Base-by-base conservation (phyloP, 495 filamentous ascomycete species). In the Sporormia fimetaria region DNA sequence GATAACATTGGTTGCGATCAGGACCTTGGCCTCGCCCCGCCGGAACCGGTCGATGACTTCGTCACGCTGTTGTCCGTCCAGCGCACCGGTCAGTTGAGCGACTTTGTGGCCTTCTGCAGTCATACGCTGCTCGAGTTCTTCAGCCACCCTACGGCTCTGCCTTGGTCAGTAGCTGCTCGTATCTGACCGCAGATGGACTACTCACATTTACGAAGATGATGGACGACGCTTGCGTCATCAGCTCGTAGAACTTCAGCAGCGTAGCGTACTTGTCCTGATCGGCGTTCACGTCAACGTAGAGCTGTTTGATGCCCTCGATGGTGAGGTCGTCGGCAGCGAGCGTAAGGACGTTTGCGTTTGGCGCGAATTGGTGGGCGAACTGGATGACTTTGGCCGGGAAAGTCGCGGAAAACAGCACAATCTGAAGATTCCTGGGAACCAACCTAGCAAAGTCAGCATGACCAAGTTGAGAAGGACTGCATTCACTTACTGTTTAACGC, bases 1-100 rank as follows among this genome's bases (percentile, higher is more conserved):
- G 34, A 99, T 74, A 25, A 99, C 88, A 57, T 99, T 96, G 51
- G 92, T 99, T 0, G 92, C 88, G 56, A 96, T 95, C 42, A 99
- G 78, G n/a, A 99, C 90, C 68, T 96, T 99, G 37, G 84, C 81
- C 18, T 74, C 67, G 34, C 87, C 87, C 15, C 58, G 69, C 44
- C 90, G 80, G 77, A 96, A 99, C 9, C 78, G 64, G 52, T 94
- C 82, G 44, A 99, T 81, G 45, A 96, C 74, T 0, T 64, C 58
- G 54, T 99, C 92, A 59, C 92, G 83, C 47, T 86, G 75, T 5
- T 63, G 64, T 12, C 85, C 88, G 48, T 94, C 83, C 36, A 86
- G 75, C 33, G 76, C 87, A 58, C 84, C 84, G 40, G 85, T 88
- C 50, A 99, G 67, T 21, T 78, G 83, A 4, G 82, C 83, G 12